Base-by-base conservation (phyloP, 2,329 filamentous ascomycete species). In the Cytospora mali region DNA sequence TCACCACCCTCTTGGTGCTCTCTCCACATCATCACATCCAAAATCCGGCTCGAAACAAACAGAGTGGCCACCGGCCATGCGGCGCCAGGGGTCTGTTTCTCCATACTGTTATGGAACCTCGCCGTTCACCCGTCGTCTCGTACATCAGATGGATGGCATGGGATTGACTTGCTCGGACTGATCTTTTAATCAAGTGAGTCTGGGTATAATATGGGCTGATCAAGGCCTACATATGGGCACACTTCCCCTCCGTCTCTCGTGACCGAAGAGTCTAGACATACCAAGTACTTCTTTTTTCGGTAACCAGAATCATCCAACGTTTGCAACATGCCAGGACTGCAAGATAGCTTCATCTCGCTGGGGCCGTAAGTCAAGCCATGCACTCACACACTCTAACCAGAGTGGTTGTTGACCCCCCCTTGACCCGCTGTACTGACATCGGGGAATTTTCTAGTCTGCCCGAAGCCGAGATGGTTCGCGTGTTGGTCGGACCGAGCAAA, bases 401-500 rank as follows among this genome's bases (percentile, higher is more conserved):
- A n/a, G 18, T 42, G 1, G 16, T n/a, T 42, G n/a, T 13, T n/a
- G 2, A 42, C 25, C 3, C 25, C 16, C n/a, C 16, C 18, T n/a
- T 6, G 11, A 10, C 21, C 29, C 13, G 27, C 60, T 6, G 23
- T 59, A 61, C 63, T 65, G 21, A 65, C 48, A 13, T n/a, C 6
- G n/a, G 25, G 3, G 18, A 18, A 11, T 55, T 33, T 46, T 23
- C 48, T 39, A 64, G 64, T 62, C 58, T 64, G 58, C 58, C 46
- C 51, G 62, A 58, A 48, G 64, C 65, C 49, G 62, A 68, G 59
- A 29, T 70, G 33, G 69, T 70, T 25, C 78, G 72, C 7, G 70
- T 82, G 35, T 73, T 80, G 58, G 74, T 81, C 62, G 80, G 80
- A 4, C 72, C 76, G 48, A 75, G 76, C 50, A 71, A 78, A 61